A percentile compares a stretch with the other conserved stretches of the same genome.
Conservation (phyloP, 129 eudicot genomes). For the Daucus carota region DH1_v3.0 NC_030387.2:4617001-4617500, state of each 20-base stretch:
- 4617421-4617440: constrained; percentile 11
- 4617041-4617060: too few species aligned
- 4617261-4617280: not conserved
- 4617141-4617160: not conserved
- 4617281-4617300: not conserved
- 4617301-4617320: constrained; percentile 15
- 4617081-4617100: too few species aligned
- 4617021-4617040: too few species aligned
- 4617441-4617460: too few species aligned
- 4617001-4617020: too few species aligned
- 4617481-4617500: too few species aligned
- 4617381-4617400: constrained; percentile 25
- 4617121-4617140: not conserved
- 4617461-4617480: too few species aligned
- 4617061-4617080: too few species aligned
- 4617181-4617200: not conserved
- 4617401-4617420: constrained; percentile 18
- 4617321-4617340: constrained; percentile 37
- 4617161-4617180: not conserved
- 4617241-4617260: not conserved
- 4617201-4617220: not conserved
- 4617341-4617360: constrained; percentile 31
- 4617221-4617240: not conserved
- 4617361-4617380: constrained; percentile 27
- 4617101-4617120: too few species aligned